Conservation (phyloP, 108 stramenopile species). For the Skeletonema menzelii region DNA sequence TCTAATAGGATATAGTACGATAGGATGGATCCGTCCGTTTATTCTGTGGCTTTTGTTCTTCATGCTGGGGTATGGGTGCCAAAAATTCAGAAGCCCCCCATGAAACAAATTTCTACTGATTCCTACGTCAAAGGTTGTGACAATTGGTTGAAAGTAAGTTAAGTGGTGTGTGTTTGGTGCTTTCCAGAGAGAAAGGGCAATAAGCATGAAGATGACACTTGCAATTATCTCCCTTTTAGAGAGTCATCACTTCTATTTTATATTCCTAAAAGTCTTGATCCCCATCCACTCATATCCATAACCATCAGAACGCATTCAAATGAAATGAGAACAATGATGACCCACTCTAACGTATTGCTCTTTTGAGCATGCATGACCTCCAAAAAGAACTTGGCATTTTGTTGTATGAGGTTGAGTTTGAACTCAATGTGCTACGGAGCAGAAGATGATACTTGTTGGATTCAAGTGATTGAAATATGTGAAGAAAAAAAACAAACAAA, state of each 20-base stretch:
- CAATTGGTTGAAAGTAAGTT: no score
- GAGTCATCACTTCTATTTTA: background rate
- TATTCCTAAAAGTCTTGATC: slow-evolving; percentile 47
- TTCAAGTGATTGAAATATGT: background rate
- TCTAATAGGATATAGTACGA: no score
- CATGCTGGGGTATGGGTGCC: no score
- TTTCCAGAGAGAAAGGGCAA: no score
- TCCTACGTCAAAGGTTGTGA: no score
- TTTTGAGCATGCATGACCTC: slow-evolving; percentile 90
- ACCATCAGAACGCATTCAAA: slow-evolving; percentile 90
- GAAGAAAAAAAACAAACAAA: background rate
- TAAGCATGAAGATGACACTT: no score
- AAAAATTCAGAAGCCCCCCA: no score
- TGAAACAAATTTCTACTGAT: no score
- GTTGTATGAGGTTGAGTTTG: slow-evolving; percentile 89
- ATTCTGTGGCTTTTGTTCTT: no score
- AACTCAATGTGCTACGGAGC: slow-evolving; percentile 73
- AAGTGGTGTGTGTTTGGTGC: no score
- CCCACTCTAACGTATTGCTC: slow-evolving; percentile 88
- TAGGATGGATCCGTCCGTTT: no score
- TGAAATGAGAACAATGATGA: slow-evolving; percentile 87
- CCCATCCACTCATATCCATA: slow-evolving; percentile 86
- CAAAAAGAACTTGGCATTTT: slow-evolving; percentile 94
- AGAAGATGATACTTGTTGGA: background rate
- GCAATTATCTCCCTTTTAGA: no score